phyloP scores from a whole-genome alignment of 108 stramenopile species.

The Hondaea fermentalgiana region DNA sequence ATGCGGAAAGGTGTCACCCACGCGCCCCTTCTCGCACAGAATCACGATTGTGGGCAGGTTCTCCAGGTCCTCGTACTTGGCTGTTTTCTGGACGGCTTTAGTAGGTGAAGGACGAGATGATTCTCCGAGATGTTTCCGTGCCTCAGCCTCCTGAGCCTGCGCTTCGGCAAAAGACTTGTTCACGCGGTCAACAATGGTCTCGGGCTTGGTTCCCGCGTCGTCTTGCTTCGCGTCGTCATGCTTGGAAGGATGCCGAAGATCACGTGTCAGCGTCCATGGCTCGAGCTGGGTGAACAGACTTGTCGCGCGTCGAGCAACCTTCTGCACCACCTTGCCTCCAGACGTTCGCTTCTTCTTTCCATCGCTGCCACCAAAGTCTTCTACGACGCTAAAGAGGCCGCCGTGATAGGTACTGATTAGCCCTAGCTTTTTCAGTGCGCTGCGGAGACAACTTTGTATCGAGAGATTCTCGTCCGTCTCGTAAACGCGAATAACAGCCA shows the following conservation, averaged over 20 bases:
- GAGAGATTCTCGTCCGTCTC: too few relatives aligned
- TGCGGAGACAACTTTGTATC: background rate
- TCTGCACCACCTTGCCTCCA: background rate
- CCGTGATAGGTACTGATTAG: background rate
- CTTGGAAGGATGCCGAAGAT: background rate
- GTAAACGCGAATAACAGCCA: background rate
- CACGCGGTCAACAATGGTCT: background rate
- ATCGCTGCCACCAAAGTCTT: background rate
- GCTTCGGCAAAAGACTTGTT: background rate
- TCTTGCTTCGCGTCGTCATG: too few relatives aligned
- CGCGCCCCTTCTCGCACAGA: background rate
- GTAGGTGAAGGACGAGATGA: background rate
- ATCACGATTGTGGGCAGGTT: conserved; percentile 18
- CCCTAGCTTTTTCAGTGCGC: background rate
- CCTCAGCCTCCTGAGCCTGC: background rate
- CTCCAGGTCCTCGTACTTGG: conserved; percentile 11
- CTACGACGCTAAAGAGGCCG: background rate
- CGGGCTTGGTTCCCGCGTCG: background rate
- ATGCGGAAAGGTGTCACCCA: conserved; percentile 24
- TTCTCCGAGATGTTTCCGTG: background rate
- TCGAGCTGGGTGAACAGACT: background rate
- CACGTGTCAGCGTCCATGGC: background rate
- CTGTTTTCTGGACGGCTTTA: background rate
- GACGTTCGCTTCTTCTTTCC: background rate
- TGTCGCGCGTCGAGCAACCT: too few relatives aligned